Evolutionary conservation across 1,284 basidiomycete species (phyloP), one percentile per base, ranked within the genome.

Genomic region (Hemileia vastatrix): DNA sequence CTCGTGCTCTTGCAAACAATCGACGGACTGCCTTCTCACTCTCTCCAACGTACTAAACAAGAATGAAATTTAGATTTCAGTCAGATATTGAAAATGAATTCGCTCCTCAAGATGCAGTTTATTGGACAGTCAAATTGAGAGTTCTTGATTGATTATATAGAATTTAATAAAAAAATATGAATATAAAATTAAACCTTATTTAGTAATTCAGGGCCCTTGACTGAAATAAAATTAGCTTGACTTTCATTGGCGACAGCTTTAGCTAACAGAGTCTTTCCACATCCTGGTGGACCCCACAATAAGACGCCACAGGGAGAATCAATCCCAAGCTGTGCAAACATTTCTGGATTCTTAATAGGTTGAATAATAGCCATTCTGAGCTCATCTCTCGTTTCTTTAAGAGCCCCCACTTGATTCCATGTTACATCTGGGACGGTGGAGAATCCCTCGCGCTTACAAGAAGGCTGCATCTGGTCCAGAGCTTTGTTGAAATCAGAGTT

Each of bases 231-330:
- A 77, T 94, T 97, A 23, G 93, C 94, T 63, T 84, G 80, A 58
- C 84, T 87, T 77, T 96, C 93, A 76, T 92, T 96, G 6, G 94
- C 94, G 1, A 97, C 93, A 0, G 94, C 94, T 76, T 96, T 97
- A 0, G 94, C 94, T 5, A 97, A 79, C 19, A 97, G 75, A 0
- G 94, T 98, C 78, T 97, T 97, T 8, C 94, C 93, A 73, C 94
- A 97, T 3, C 94, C 94, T 0, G 94, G 94, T 6, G 94, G 94
- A 15, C 94, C 94, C 94, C 93, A 98, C n/a, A 97, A 79, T 19
- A 97, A 79, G 1, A 97, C 94, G 2, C 94, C 94, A 73, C 90
- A 88, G 0, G 88, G 84, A 6, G 88, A 85, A 48, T 85, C 83
- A 66, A 95, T 90, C 9, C 93, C 94, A 1, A 96, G 86, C 1